These are phyloP conservation scores for Voacanga thouarsii DNA, from an alignment of 257 asterid species.

Conservation along the genomic window DNA sequence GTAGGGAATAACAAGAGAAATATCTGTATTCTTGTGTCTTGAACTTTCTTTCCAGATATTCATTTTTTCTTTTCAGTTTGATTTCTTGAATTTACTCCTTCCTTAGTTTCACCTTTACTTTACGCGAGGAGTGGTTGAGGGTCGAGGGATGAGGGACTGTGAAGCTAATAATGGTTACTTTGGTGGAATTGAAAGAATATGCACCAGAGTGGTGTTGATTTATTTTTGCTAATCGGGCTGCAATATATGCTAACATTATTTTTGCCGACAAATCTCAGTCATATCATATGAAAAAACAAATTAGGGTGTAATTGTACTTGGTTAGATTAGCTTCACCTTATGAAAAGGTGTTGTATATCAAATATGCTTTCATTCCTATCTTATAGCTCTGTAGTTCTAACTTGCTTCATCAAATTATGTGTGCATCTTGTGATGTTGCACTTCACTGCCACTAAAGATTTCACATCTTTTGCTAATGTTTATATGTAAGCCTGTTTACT, in stretches of 20 bases:
- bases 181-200: neutral
- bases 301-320: neutral
- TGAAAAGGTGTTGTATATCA: neutral
- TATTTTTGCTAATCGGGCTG: neutral
- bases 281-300: neutral
- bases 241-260: neutral
- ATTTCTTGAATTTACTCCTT: neutral
- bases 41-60: neutral
- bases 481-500: neutral
- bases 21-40: neutral
- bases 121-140: too few relatives aligned
- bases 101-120: neutral
- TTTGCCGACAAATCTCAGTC: neutral
- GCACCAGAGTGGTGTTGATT: neutral
- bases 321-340: neutral
- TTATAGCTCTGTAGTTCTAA: neutral
- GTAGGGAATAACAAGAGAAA: neutral
- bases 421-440: too few relatives aligned
- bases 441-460: neutral
- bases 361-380: neutral
- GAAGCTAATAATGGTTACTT: neutral
- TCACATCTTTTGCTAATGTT: neutral
- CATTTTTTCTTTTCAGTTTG: neutral
- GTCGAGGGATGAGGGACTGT: neutral
- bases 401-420: neutral